Evolutionary conservation across 2,329 filamentous ascomycete genomes (phyloP).

Genomic region (Colletotrichum navitas): DNA sequence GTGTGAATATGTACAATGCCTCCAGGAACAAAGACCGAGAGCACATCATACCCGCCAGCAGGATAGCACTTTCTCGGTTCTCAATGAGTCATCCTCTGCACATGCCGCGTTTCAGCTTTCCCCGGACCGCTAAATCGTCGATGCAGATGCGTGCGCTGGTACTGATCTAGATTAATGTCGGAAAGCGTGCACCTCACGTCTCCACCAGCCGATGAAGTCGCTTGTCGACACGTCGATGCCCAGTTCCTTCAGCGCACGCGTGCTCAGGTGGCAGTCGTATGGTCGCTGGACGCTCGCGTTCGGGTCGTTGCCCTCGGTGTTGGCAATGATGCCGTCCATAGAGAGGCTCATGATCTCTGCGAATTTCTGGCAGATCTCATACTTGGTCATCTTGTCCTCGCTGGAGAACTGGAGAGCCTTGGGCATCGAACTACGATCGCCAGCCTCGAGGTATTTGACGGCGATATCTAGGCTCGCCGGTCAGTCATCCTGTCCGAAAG

Average conservation of each 20-base stretch:
- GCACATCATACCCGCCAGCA: not conserved
- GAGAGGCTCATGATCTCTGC: constrained; percentile 84
- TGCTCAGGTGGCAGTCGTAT: constrained; percentile 90
- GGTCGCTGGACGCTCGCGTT: constrained; percentile 81
- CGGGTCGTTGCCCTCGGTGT: constrained; percentile 79
- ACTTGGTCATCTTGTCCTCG: constrained; percentile 89
- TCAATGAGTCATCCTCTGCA: too few relatives aligned
- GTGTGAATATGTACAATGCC: not conserved
- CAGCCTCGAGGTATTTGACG: constrained; percentile 71
- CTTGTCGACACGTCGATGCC: constrained; percentile 81
- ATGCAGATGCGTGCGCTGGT: not conserved
- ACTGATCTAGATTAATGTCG: constrained; percentile 57
- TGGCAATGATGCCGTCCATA: constrained; percentile 75
- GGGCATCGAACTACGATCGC: constrained; percentile 69
- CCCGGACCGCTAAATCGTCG: not conserved
- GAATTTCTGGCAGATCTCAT: constrained; percentile 85
- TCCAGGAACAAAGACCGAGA: not conserved
- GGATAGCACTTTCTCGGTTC: not conserved
- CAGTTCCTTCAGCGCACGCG: constrained; percentile 76
- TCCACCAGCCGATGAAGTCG: constrained; percentile 87
- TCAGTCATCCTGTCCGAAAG: constrained; percentile 35
- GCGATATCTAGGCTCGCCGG: constrained; percentile 70
- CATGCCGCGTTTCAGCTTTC: not conserved
- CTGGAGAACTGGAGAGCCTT: constrained; percentile 85
- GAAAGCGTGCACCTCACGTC: constrained; percentile 71